Base-by-base conservation (phyloP, 495 filamentous ascomycete species). In the Lepidopterella palustris region DNA sequence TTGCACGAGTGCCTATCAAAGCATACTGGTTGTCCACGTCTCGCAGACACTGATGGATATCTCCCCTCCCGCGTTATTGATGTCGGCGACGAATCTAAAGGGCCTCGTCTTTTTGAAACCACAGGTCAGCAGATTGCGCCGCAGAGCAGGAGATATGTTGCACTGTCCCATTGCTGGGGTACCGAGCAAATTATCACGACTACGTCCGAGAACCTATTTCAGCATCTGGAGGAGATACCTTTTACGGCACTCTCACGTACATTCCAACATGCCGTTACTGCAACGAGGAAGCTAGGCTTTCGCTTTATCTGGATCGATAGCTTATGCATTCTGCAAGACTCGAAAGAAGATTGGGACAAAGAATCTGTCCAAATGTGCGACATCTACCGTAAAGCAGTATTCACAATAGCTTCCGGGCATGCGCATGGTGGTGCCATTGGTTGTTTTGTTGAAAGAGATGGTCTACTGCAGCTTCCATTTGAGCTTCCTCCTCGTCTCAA, bases 151-250 rank as follows among this genome's bases (percentile, higher is more conserved):
- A 6, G n/a, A 20, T 57, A 26, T 25, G 21, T 57, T 20, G 42
- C 58, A 9, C 31, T 60, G 18, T 40, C 27, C 20, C 50, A 60
- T 20, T 60, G 58, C 25, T 60, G 58, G 58, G 58, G 58, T 9
- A 26, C 23, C 4, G 28, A 21, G 5, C 48, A 57, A n/a, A 45
- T 55, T 13, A 60, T 60, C 21, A 55, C 24, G 9, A 60, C 58
- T 4, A 28, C 23, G 18, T 10, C n/a, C n/a, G 26, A 9, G 18
- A 60, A 26, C 28, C 29, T 56, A 51, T 8, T 25, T 3, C 49
- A 32, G 5, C 54, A 45, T 15, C 35, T 18, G 4, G 24, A 23
- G 29, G 28, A 29, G 2, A 59, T 59, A 15, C n/a, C 35, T 21
- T 27, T 45, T 10, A 32, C 15, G 32, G n/a, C 24, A 18, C 40